Percentiles rank a stretch among this genome's conserved stretches.
Evolutionary conservation across 495 filamentous ascomycete genomes (phyloP).

Genomic region (Aspergillus heteromorphus): DNA sequence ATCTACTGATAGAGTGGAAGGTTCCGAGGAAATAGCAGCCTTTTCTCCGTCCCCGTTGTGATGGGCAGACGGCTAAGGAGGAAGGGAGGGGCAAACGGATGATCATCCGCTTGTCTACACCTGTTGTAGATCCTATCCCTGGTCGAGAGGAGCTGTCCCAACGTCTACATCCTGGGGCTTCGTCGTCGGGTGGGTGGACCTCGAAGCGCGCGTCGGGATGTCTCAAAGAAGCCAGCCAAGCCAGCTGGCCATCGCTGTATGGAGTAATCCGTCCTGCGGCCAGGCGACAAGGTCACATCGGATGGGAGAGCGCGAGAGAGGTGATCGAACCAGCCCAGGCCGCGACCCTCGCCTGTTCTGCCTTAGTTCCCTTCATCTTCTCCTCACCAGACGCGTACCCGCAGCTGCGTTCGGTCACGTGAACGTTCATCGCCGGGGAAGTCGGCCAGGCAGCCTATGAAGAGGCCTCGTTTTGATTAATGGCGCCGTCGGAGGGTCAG

Average conservation of each 20-base stretch:
- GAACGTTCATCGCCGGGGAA: slow-evolving; percentile 1
- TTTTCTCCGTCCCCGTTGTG: slow-evolving; percentile 4
- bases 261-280: background rate
- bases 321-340: background rate
- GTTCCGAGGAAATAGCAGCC: slow-evolving; percentile 13
- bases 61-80: background rate
- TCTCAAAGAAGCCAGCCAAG: background rate
- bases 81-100: background rate
- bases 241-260: background rate
- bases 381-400: slow-evolving; percentile 13
- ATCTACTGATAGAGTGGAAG: background rate
- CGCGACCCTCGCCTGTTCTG: background rate
- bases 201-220: background rate
- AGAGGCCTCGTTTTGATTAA: background rate
- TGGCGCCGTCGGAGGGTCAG: background rate
- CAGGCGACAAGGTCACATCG: background rate
- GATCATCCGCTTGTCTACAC: slow-evolving; percentile 15
- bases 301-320: background rate
- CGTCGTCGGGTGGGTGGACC: background rate
- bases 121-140: slow-evolving; percentile 12
- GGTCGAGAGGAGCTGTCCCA: background rate
- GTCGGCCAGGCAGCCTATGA: background rate
- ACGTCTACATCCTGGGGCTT: background rate
- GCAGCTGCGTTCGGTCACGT: slow-evolving; percentile 21
- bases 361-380: slow-evolving; percentile 1